Conservation (phyloP, 495 filamentous ascomycete genomes). For the Lasiosphaeria hispida region DNA sequence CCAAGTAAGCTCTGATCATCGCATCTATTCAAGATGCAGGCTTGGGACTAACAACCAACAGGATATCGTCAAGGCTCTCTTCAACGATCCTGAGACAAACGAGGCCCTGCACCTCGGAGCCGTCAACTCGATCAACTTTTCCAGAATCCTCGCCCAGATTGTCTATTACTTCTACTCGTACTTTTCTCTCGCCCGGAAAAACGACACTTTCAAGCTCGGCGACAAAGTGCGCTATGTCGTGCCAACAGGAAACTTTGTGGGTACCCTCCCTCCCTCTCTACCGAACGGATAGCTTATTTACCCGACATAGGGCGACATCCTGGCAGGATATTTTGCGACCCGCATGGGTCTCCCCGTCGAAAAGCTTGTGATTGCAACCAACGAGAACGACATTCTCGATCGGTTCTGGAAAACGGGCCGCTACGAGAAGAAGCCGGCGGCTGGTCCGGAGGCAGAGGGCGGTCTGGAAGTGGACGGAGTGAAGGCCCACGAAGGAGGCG, state of each 20-base stretch:
- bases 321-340: conserved; percentile 88
- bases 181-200: conserved; percentile 64
- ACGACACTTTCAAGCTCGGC: conserved; percentile 47
- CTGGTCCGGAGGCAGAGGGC: conserved; percentile 52
- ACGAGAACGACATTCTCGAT: conserved; percentile 87
- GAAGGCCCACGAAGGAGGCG: conserved; percentile 65
- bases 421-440: conserved; percentile 73
- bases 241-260: conserved; percentile 87
- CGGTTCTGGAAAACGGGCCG: conserved; percentile 79
- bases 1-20: conserved; percentile 51
- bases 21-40: no score
- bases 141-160: conserved; percentile 89
- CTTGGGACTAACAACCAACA: conserved; percentile 23
- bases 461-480: conserved; percentile 59
- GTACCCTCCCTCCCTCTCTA: background rate
- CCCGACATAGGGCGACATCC: conserved; percentile 59
- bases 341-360: conserved; percentile 85
- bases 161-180: conserved; percentile 91
- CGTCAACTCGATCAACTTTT: conserved; percentile 89
- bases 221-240: conserved; percentile 74
- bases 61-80: conserved; percentile 92
- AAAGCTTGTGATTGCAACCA: conserved; percentile 84
- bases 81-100: conserved; percentile 76
- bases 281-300: background rate
- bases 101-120: conserved; percentile 72